These are phyloP conservation scores for Dioszegia crocea DNA, from an alignment of 768 basidiomycete species.

Conservation along the genomic window DNA sequence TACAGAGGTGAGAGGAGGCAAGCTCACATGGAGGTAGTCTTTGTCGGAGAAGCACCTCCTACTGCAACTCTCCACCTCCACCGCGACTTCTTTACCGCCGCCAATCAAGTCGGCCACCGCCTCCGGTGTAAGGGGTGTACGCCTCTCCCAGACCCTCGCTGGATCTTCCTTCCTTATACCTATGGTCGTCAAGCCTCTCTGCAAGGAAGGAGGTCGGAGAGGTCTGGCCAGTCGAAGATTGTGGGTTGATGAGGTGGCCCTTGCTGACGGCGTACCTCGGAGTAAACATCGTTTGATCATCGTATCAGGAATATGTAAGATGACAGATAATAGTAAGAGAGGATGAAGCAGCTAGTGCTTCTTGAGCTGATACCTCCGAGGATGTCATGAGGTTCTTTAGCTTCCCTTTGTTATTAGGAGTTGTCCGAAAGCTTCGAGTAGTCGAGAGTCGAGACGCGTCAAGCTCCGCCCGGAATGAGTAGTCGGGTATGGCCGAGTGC, in stretches of 20 bases:
- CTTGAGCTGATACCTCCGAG: no score
- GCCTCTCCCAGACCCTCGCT: constrained; percentile 75
- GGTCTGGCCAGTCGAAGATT: neutral
- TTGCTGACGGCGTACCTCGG: no score
- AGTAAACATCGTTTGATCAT: no score
- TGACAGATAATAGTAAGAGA: no score
- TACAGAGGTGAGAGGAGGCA: neutral
- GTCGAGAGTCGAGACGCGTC: neutral
- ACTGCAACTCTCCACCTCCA: constrained; percentile 72
- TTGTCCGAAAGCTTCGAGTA: neutral
- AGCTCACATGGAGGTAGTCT: constrained; percentile 64
- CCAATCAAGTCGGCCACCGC: constrained; percentile 60
- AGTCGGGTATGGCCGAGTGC: no score
- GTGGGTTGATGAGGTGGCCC: no score
- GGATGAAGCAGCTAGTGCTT: no score
- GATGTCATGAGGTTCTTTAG: no score
- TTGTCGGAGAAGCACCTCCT: constrained; percentile 65
- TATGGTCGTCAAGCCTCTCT: constrained; percentile 41
- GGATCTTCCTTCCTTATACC: constrained; percentile 76
- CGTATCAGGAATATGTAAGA: no score
- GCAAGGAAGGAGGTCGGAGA: neutral
- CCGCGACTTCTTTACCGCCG: constrained; percentile 37
- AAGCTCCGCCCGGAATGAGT: neutral
- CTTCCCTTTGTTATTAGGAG: no score
- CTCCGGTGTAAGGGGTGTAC: constrained; percentile 74